Evolutionary conservation across 2,329 filamentous ascomycete species (phyloP), one percentile per base, ranked within the genome.

Genomic region (Pseudogymnoascus sp.): DNA sequence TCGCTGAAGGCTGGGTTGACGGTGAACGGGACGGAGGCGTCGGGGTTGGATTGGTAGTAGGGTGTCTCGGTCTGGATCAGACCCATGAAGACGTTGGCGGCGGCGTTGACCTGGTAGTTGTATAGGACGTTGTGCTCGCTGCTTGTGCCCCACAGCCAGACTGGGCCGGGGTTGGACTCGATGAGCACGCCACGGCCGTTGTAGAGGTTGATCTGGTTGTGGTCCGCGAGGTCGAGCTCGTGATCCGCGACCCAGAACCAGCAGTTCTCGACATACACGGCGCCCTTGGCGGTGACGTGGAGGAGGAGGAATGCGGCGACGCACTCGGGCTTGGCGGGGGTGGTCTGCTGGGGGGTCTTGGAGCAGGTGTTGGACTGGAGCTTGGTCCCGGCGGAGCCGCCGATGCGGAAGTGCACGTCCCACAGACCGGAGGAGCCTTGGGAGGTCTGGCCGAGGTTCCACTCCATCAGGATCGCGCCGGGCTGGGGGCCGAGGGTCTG

Each of bases 351-450:
- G 43, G 89, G 89, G 66, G 87, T 89, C 82, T 96, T 96, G 74
- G 84, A 76, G 79, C 93, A 97, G 63, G 81, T 87, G 74, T 90
- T 82, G 16, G 88, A 88, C 76, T 96, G 90, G 14, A 97, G 83
- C 67, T 90, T 77, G 28, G 93, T 96, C 65, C 93, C 93, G 3
- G 89, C 88, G 62, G 88, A 87, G 46, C 95, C 95, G 70, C 92
- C 93, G 69, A 99, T 85, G 72, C 95, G 91, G 78, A 95, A 88
- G 80, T 99, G 95, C n/a, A 93, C 88, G 71, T 99, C 95, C 90
- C 93, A 99, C 77, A 97, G 87, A 66, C 86, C 93, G 18, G 87
- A 87, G 1, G 86, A 84, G 56, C 91, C 91, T 64, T 87, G 82
- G 63, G 76, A 80, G 68, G 82, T 74, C 37, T 86, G 88, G 46